Percentiles rank a stretch among this genome's conserved stretches.
Conservation (phyloP, 768 basidiomycete genomes). For the Phanerochaete sordida region DNA sequence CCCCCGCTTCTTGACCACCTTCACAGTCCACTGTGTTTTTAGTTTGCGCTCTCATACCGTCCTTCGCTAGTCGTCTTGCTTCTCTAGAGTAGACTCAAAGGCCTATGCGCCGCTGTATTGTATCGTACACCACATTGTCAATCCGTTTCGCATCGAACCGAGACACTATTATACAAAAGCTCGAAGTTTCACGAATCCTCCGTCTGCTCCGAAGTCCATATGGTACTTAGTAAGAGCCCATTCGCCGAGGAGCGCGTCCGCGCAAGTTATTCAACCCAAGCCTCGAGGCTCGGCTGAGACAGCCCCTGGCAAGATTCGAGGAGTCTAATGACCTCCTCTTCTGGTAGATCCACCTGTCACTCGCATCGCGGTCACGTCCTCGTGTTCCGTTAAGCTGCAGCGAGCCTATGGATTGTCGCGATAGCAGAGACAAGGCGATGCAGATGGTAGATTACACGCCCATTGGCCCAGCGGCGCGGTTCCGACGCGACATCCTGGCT, state of each 20-base stretch:
- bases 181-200: background rate
- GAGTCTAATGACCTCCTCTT: background rate
- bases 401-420: background rate
- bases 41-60: background rate
- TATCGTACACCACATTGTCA: conserved; percentile 4
- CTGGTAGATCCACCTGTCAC: background rate
- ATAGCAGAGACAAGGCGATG: background rate
- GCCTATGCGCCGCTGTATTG: background rate
- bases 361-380: background rate
- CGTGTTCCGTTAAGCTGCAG: background rate
- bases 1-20: background rate
- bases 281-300: background rate
- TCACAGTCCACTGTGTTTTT: background rate
- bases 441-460: background rate
- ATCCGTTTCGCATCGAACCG: background rate
- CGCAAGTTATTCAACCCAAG: background rate
- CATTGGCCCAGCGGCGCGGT: background rate
- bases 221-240: background rate
- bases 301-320: background rate
- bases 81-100: background rate
- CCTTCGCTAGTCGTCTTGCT: background rate
- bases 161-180: background rate
- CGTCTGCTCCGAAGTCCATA: background rate
- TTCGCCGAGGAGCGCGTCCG: background rate
- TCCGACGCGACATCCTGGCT: background rate